phyloP scores from a whole-genome alignment of 1,139 yeast species.

The Wickerhamomyces sp. region DNA sequence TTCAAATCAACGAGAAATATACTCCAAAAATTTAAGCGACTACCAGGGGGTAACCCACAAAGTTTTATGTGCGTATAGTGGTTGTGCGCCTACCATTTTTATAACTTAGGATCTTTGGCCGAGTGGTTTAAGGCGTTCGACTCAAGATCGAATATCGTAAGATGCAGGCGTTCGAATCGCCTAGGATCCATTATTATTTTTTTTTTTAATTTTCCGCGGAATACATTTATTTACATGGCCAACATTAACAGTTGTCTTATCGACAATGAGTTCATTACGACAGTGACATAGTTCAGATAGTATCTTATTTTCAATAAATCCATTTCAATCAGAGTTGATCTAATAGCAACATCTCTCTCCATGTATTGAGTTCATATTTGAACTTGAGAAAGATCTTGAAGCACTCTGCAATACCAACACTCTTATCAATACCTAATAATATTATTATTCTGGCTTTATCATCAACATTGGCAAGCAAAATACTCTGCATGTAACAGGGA shows the following conservation, averaged over 20 bases:
- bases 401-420: constrained; percentile 1
- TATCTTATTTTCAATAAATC: constrained; percentile 5
- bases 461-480: constrained; percentile 6
- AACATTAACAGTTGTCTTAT: constrained; percentile 28
- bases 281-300: constrained; percentile 5
- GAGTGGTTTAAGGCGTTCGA: constrained; percentile 7
- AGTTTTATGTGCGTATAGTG: no score
- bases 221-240: background rate
- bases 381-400: constrained; percentile 5
- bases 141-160: constrained; percentile 7
- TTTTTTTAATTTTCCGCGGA: background rate
- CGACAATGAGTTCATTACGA: background rate
- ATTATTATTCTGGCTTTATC: constrained; percentile 4
- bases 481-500: constrained; percentile 29
- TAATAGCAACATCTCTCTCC: constrained; percentile 5
- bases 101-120: constrained; percentile 4
- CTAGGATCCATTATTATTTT: constrained; percentile 6
- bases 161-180: constrained; percentile 8
- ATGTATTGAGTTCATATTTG: constrained; percentile 6
- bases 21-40: no score
- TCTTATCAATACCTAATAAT: background rate
- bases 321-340: constrained; percentile 6
- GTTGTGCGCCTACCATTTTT: no score
- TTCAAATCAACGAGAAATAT: no score
- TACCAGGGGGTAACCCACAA: no score